phyloP scores from a whole-genome alignment of 2,329 filamentous ascomycete genomes.

The Pseudogymnoascus sp. region DNA sequence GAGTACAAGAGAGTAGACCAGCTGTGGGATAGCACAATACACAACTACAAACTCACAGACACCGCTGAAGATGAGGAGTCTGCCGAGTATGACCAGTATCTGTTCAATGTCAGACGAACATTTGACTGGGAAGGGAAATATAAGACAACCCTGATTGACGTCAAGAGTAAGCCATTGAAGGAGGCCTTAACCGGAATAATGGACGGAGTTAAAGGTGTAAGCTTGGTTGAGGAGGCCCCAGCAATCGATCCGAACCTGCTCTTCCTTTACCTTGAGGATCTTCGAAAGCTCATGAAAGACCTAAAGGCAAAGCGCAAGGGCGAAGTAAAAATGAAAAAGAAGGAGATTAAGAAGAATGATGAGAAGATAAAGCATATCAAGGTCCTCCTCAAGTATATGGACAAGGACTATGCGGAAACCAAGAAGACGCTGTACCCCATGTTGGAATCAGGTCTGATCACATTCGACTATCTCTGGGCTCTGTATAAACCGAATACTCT shows the following conservation, averaged over 20 bases:
- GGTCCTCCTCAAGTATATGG: slow-evolving; percentile 66
- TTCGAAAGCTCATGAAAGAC: slow-evolving; percentile 56
- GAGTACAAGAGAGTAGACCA: slow-evolving; percentile 65
- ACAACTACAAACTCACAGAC: slow-evolving; percentile 62
- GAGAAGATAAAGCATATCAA: slow-evolving; percentile 60
- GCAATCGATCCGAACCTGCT: slow-evolving; percentile 64
- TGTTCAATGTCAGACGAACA: slow-evolving; percentile 74
- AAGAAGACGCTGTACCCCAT: slow-evolving; percentile 78
- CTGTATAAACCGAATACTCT: slow-evolving; percentile 82
- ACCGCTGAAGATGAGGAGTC: slow-evolving; percentile 54
- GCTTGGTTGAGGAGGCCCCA: slow-evolving; percentile 71
- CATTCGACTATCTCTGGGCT: slow-evolving; percentile 82
- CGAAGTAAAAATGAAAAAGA: slow-evolving; percentile 49
- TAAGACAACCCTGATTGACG: slow-evolving; percentile 63
- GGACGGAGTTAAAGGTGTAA: slow-evolving; percentile 70
- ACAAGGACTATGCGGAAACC: slow-evolving; percentile 68
- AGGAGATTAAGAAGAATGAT: slow-evolving; percentile 49
- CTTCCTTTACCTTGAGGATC: slow-evolving; percentile 69
- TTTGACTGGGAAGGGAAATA: slow-evolving; percentile 85
- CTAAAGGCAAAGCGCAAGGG: slow-evolving; percentile 46
- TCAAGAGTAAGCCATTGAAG: slow-evolving; percentile 74
- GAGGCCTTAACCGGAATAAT: slow-evolving; percentile 64
- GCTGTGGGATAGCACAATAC: slow-evolving; percentile 49
- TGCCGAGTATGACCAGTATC: slow-evolving; percentile 66
- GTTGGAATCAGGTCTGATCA: slow-evolving; percentile 74